Percentiles rank a stretch among this genome's conserved stretches.
Conservation (phyloP, 352 stramenopile genomes). For the Phytopythium litorale region DNA sequence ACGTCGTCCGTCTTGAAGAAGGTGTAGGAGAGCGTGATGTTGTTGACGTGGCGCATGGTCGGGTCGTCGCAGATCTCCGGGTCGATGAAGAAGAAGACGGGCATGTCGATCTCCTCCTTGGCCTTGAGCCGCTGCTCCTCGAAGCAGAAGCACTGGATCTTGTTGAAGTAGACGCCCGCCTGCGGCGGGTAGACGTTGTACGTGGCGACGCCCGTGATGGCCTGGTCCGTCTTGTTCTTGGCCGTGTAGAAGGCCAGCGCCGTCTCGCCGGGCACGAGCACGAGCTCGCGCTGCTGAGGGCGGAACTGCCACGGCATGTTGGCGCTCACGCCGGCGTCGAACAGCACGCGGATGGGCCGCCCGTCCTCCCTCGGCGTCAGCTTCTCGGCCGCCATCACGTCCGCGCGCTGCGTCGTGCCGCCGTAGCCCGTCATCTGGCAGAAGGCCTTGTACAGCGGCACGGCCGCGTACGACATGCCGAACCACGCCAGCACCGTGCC, state of each 20-base stretch:
- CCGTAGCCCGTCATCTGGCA: constrained; percentile 98
- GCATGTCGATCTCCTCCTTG: constrained; percentile 99
- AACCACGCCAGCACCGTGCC: constrained; percentile 93
- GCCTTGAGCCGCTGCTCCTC: constrained; percentile 97
- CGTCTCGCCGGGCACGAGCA: constrained; percentile 95
- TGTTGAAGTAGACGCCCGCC: constrained; percentile 98
- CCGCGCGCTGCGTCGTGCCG: constrained; percentile 87
- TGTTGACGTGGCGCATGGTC: constrained; percentile 94
- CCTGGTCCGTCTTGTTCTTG: constrained; percentile 96
- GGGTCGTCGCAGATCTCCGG: constrained; percentile 97
- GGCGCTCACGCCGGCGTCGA: constrained; percentile 94
- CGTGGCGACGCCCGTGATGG: constrained; percentile 98
- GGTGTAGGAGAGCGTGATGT: constrained; percentile 98
- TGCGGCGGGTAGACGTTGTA: constrained; percentile 99
- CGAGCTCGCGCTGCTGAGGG: constrained; percentile 92
- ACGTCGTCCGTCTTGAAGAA: constrained; percentile 98
- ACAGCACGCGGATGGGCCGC: constrained; percentile 94
- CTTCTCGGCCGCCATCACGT: constrained; percentile 75
- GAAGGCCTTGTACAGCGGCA: constrained; percentile 99
- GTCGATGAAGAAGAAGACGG: constrained; percentile 99
- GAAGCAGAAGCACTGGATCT: constrained; percentile 99
- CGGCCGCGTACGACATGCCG: constrained; percentile 95
- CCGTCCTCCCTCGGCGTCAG: constrained; percentile 90
- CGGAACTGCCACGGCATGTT: constrained; percentile 97
- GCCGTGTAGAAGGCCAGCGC: constrained; percentile 99